Base-by-base conservation (phyloP, 805 yeast genomes). In the Yarrowia hollandica region DNA sequence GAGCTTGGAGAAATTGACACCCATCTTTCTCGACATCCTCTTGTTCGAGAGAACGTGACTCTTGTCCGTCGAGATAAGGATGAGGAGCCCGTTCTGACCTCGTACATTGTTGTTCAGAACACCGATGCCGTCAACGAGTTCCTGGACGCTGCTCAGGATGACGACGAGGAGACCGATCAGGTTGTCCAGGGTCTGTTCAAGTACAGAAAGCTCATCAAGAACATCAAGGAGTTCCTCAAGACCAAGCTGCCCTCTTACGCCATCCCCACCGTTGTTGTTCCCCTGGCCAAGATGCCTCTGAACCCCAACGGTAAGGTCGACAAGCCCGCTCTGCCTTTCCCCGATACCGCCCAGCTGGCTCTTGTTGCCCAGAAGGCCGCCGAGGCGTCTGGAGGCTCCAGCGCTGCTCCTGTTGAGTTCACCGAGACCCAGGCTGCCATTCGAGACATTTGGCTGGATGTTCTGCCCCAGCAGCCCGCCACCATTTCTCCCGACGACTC, bases 291-390 rank as follows among this genome's bases (percentile, higher is more conserved):
- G 67, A 75, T 94, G 69, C 99, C 99, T 22, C 78, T 94, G 73
- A 94, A 94, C 74, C 99, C 99, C 61, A 94, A 94, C 71, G 99
- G 99, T 66, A 94, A 94, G 74, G 90, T 94, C 61, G 99, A 94
- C 75, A 94, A 94, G 76, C 98, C 98, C 33, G 90, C 92, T 68
- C 77, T 94, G 62, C 98, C 97, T 44, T 90, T 88, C 82, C 99
- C 99, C 59, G 89, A 89, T 60, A 80, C 88, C 21, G 92, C 86
- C 15, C 97, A 92, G 74, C 77, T 94, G 63, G 83, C 85, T 28
- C 78, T 83, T 15, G 96, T 90, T 44, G 83, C 96, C 11, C 74
- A 76, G 62, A 79, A 81, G 44, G 28, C 39, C 62, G 26, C 60
- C 62, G 18, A 64, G 75, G 55, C 54, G n/a, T 44, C 54, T 21